Evolutionary conservation across 1,284 basidiomycete genomes (phyloP).

Genomic region (Termitomyces sp.): DNA sequence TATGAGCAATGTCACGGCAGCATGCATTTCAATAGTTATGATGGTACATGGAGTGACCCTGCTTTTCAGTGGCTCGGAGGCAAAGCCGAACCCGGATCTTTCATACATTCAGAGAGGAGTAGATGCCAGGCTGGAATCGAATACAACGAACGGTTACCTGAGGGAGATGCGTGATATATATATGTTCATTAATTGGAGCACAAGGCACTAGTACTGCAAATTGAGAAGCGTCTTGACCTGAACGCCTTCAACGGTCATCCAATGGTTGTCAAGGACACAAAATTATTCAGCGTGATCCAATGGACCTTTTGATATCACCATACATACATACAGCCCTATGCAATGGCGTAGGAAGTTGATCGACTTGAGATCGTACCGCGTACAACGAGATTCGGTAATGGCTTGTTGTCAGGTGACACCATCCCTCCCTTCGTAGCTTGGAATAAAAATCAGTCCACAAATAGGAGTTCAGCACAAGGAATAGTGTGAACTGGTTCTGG

Average conservation of each 20-base stretch:
- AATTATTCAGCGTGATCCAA: neutral
- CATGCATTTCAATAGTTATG: neutral
- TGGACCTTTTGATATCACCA: neutral
- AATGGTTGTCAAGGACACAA: neutral
- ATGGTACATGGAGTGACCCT: neutral
- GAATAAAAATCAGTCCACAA: conserved; percentile 35
- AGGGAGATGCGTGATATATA: neutral
- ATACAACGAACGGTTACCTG: neutral
- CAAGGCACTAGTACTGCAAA: neutral
- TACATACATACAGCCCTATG: neutral
- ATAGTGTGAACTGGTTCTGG: conserved; percentile 24
- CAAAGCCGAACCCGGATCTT: neutral
- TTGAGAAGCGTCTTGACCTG: too few species aligned
- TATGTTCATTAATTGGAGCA: neutral
- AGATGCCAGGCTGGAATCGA: neutral
- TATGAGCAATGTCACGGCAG: neutral
- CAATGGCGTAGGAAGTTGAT: too few species aligned
- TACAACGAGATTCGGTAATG: conserved; percentile 32
- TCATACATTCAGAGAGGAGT: conserved; percentile 2
- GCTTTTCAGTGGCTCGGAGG: neutral
- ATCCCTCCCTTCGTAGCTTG: conserved; percentile 29
- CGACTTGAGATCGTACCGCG: conserved; percentile 25
- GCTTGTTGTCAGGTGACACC: conserved; percentile 37
- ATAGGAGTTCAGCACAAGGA: conserved; percentile 32
- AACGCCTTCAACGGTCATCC: neutral